These are phyloP conservation scores for Lathyrus sativus DNA, from an alignment of 306 rosid species.

Conservation along the genomic window DNA sequence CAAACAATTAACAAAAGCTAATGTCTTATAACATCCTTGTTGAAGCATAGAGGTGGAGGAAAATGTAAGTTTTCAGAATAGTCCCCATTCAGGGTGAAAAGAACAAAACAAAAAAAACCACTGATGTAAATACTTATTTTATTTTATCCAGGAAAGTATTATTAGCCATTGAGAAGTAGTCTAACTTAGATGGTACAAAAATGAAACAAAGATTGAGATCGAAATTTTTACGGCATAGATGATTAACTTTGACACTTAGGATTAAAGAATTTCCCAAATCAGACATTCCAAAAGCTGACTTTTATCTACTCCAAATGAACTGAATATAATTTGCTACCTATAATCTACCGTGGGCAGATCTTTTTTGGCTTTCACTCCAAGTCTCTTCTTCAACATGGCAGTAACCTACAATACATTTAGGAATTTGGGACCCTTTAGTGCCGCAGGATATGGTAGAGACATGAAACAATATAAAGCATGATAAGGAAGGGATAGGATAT, in stretches of 20 bases:
- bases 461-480: too few relatives aligned
- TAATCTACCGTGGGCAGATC: slow-evolving; percentile 68
- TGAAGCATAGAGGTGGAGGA: slow-evolving; percentile 28
- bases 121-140: slow-evolving; percentile 21
- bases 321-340: slow-evolving; percentile 55
- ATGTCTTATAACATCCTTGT: slow-evolving; percentile 17
- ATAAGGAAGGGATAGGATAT: too few relatives aligned
- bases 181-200: slow-evolving; percentile 2
- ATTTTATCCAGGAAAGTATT: slow-evolving; percentile 3
- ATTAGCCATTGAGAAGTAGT: slow-evolving; percentile 15
- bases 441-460: too few relatives aligned
- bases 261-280: slow-evolving; percentile 25
- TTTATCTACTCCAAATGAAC: slow-evolving; percentile 24
- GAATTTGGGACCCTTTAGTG: too few relatives aligned
- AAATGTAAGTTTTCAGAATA: neutral
- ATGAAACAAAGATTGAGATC: slow-evolving; percentile 14
- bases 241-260: neutral
- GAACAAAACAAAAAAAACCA: slow-evolving; percentile 13
- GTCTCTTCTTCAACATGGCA: slow-evolving; percentile 70
- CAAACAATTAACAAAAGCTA: slow-evolving; percentile 7
- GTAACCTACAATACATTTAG: slow-evolving; percentile 60
- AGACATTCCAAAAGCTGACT: slow-evolving; percentile 28
- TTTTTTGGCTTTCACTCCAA: slow-evolving; percentile 64
- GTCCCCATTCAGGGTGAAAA: neutral
- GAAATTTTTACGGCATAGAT: slow-evolving; percentile 3